Conservation (phyloP, 148 eudicot genomes). For the Amaranthus palmeri region DNA sequence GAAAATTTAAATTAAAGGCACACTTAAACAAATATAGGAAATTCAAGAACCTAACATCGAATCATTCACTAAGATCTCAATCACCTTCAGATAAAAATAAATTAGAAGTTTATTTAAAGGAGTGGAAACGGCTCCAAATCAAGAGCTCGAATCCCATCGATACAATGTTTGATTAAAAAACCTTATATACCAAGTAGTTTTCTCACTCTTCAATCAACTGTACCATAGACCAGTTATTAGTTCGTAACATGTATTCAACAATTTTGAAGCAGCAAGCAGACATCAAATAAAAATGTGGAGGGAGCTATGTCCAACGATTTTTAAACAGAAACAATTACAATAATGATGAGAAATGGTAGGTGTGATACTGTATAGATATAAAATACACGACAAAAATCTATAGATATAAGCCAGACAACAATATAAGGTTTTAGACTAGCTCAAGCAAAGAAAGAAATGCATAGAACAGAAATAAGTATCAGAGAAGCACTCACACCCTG, state of each 20-base stretch:
- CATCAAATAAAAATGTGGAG: background rate
- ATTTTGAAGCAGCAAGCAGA: background rate
- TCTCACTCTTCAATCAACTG: background rate
- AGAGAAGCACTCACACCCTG: conserved; percentile 97
- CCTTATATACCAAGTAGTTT: background rate
- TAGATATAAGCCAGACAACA: background rate
- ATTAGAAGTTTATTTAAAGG: background rate
- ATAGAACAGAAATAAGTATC: conserved; percentile 8
- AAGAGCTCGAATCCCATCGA: background rate
- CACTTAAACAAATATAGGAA: background rate
- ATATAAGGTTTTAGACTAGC: background rate
- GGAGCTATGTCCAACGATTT: background rate
- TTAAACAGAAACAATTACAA: background rate
- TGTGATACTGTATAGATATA: no score
- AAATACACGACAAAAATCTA: no score
- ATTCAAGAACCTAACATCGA: background rate
- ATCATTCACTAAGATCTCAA: background rate
- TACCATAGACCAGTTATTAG: background rate
- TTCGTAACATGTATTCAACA: background rate
- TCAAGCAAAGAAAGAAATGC: background rate
- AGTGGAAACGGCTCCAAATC: background rate
- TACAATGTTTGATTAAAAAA: background rate
- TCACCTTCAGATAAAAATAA: no score
- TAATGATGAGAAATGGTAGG: no score
- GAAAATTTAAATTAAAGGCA: background rate